A percentile compares a stretch with the other conserved stretches of the same genome.
Conservation (phyloP, 1,284 basidiomycete species). For the Lentinus polychrous region DNA sequence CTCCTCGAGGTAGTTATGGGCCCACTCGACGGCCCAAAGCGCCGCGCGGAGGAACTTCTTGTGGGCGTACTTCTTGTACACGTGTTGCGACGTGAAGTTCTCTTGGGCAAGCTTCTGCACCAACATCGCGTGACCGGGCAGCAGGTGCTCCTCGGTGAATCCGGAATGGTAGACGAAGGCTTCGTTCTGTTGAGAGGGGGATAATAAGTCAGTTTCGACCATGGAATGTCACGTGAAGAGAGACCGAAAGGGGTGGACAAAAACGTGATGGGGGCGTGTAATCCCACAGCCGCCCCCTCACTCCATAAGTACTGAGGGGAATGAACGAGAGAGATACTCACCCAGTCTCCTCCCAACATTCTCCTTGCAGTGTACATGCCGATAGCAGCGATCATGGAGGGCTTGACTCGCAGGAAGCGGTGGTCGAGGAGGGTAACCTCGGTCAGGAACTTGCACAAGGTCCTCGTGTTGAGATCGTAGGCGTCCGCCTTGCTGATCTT, state of each 20-base stretch:
- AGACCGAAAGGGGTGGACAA: constrained; percentile 16
- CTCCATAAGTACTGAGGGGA: constrained; percentile 14
- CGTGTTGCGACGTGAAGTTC: constrained; percentile 80
- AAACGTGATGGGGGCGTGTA: constrained; percentile 16
- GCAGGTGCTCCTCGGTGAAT: constrained; percentile 86
- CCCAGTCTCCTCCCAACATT: constrained; percentile 94
- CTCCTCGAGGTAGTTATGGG: constrained; percentile 28
- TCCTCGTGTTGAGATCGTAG: constrained; percentile 97
- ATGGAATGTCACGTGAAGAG: constrained; percentile 1
- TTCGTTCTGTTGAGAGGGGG: constrained; percentile 62
- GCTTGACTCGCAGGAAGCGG: constrained; percentile 90
- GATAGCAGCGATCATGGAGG: constrained; percentile 92
- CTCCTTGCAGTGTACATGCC: constrained; percentile 93
- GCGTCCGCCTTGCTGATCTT: constrained; percentile 98
- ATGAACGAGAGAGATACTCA: constrained; percentile 39
- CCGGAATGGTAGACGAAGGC: constrained; percentile 93
- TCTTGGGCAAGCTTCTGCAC: constrained; percentile 80
- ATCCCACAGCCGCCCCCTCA: constrained; percentile 18
- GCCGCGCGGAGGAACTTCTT: constrained; percentile 95
- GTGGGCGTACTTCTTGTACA: constrained; percentile 95
- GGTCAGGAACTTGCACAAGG: constrained; percentile 95
- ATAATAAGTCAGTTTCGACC: constrained; percentile 42
- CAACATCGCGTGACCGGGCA: constrained; percentile 78
- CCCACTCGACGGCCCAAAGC: constrained; percentile 67
- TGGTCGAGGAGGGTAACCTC: constrained; percentile 94